phyloP scores from a whole-genome alignment of 1,284 basidiomycete species.

The Ceratobasidium sp. region DNA sequence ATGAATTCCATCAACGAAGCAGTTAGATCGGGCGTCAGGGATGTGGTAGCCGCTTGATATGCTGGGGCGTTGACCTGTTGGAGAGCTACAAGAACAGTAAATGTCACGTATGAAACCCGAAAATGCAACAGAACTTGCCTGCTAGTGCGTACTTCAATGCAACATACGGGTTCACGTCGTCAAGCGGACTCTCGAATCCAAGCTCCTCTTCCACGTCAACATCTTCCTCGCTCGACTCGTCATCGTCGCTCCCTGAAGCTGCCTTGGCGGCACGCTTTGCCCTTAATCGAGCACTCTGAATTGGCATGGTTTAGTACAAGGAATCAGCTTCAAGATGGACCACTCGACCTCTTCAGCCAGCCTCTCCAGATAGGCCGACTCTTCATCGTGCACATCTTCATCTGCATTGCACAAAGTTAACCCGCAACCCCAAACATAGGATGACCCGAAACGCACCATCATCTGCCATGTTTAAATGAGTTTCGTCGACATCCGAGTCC shows the following conservation, averaged over 20 bases:
- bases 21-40: constrained; percentile 72
- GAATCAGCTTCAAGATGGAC: not conserved
- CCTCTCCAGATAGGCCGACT: constrained; percentile 81
- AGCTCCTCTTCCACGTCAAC: constrained; percentile 76
- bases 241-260: constrained; percentile 52
- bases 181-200: constrained; percentile 78
- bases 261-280: constrained; percentile 60
- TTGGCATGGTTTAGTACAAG: constrained; percentile 34
- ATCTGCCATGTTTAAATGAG: constrained; percentile 69
- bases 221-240: constrained; percentile 59
- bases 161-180: constrained; percentile 71
- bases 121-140: constrained; percentile 55
- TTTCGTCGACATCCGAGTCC: constrained; percentile 57
- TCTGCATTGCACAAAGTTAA: constrained; percentile 5
- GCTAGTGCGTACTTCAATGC: constrained; percentile 77
- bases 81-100: constrained; percentile 60
- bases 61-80: constrained; percentile 69
- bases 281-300: constrained; percentile 70
- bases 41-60: constrained; percentile 75
- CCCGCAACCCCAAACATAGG: not conserved
- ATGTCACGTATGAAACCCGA: not conserved
- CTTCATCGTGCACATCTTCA: constrained; percentile 80
- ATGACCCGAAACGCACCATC: constrained; percentile 62
- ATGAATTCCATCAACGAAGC: constrained; percentile 81
- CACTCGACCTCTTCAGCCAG: constrained; percentile 74